Evolutionary conservation across 2,329 filamentous ascomycete genomes (phyloP).

Genomic region (Pseudogymnoascus sp.): DNA sequence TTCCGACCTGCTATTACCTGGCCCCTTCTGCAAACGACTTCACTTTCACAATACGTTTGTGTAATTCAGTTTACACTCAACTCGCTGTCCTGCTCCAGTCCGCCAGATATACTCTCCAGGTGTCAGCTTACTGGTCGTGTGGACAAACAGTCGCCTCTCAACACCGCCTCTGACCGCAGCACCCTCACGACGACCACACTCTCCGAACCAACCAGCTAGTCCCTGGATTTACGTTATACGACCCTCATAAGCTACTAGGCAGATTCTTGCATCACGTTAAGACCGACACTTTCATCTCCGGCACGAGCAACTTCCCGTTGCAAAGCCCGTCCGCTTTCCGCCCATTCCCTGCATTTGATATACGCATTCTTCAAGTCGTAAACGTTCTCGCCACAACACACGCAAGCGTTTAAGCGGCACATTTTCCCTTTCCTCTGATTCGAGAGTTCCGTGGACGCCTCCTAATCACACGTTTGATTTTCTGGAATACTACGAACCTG

Average conservation of each 20-base stretch:
- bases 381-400: background rate
- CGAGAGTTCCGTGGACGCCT: background rate
- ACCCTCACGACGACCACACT: background rate
- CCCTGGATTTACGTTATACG: conserved; percentile 1
- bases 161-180: conserved; percentile 9
- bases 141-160: conserved; percentile 8
- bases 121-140: conserved; percentile 10
- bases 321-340: background rate
- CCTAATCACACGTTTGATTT: background rate
- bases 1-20: background rate
- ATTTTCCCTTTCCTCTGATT: background rate
- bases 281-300: background rate
- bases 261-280: background rate
- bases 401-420: background rate
- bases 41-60: background rate
- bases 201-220: background rate
- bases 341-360: background rate
- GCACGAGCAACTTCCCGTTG: background rate
- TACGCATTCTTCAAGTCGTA: background rate
- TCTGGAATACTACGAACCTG: conserved; percentile 8
- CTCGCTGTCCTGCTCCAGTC: background rate
- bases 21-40: background rate
- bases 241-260: background rate
- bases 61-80: background rate
- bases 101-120: background rate